Evolutionary conservation across 371 early-diverging fungal genomes (phyloP), one percentile per base, ranked within the genome.

Genomic region (Mortierella sp.): DNA sequence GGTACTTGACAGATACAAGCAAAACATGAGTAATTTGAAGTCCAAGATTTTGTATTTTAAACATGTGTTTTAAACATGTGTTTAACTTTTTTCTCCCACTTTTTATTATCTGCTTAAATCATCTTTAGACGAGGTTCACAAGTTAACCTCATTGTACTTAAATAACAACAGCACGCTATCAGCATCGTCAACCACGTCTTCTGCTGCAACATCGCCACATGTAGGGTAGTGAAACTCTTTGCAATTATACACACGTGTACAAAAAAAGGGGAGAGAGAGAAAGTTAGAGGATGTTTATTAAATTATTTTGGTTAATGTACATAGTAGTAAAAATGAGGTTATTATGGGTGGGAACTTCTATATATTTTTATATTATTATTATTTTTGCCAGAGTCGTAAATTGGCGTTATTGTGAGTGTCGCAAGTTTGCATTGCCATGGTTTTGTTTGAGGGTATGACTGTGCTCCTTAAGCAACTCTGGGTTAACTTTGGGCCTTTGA

Each of bases 1-100:
- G 89, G 89, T 87, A 84, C 60, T 17, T 40, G 8, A 10, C 10
- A n/a, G n/a, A n/a, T n/a, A n/a, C n/a, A n/a, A n/a, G n/a, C n/a
- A n/a, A n/a, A n/a, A n/a, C n/a, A n/a, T n/a, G n/a, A n/a, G n/a
- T n/a, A n/a, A n/a, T n/a, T n/a, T n/a, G n/a, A n/a, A n/a, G n/a
- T n/a, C n/a, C n/a, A n/a, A n/a, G n/a, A n/a, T n/a, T n/a, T n/a
- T n/a, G n/a, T n/a, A n/a, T n/a, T n/a, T n/a, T n/a, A n/a, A n/a
- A n/a, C n/a, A n/a, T n/a, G n/a, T n/a, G n/a, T n/a, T n/a, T n/a
- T n/a, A n/a, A 15, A 9, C 43, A 35, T n/a, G 23, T 8, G 49
- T 17, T 29, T 51, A 34, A 57, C 55, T 62, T 10, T 19, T 23
- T 31, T 40, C 40, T 22, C 31, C 6, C 15, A 23, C 12, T 55